A percentile compares a stretch with the other conserved stretches of the same genome.
These are phyloP conservation scores for Saprolegnia parasitica DNA, from an alignment of 352 stramenopile species.

Conservation along the genomic window DNA sequence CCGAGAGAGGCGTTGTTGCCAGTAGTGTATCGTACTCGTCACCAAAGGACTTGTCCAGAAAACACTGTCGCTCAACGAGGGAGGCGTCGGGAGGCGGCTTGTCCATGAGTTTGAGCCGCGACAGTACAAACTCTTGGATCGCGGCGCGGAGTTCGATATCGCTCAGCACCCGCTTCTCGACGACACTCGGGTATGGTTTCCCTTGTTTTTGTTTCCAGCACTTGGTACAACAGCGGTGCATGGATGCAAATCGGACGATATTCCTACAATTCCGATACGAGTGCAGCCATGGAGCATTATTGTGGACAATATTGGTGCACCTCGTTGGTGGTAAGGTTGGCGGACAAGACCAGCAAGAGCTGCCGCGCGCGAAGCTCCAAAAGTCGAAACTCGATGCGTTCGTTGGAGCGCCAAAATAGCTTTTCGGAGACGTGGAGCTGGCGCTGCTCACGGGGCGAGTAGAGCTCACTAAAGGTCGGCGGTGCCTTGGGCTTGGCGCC, in stretches of 20 bases:
- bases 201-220: conserved; percentile 8
- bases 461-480: conserved; percentile 5
- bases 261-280: not conserved
- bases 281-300: no score
- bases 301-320: no score
- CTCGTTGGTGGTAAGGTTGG: not conserved
- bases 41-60: conserved; percentile 6
- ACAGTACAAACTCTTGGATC: not conserved
- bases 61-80: not conserved
- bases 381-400: conserved; percentile 3
- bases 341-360: not conserved
- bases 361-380: not conserved
- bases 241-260: not conserved
- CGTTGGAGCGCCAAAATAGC: conserved; percentile 7
- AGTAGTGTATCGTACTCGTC: conserved; percentile 9
- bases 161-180: not conserved
- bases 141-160: conserved; percentile 2
- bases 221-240: not conserved
- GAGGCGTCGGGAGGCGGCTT: not conserved
- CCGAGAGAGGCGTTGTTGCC: not conserved
- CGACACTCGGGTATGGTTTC: not conserved
- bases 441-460: not conserved
- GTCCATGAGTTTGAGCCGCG: not conserved
- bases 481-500: not conserved
- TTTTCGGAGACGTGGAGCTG: conserved; percentile 2